Conservation (phyloP, 1,139 yeast genomes). For the Taphrina communis region DNA sequence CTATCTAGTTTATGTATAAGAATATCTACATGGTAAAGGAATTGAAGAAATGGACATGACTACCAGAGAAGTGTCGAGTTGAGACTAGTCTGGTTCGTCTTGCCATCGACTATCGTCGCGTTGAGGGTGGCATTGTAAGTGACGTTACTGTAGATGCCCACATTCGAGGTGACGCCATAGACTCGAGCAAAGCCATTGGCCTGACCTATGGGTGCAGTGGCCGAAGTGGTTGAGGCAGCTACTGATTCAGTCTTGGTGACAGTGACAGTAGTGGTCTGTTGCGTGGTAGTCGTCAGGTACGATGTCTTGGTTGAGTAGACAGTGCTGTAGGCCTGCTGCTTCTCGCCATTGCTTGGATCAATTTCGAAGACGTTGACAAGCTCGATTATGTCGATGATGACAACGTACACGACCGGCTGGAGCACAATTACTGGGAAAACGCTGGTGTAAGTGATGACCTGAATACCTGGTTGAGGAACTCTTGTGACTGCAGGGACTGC, state of each 20-base stretch:
- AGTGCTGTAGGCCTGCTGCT: slow-evolving; percentile 26
- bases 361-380: slow-evolving; percentile 25
- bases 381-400: slow-evolving; percentile 24
- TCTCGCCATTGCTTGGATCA: slow-evolving; percentile 27
- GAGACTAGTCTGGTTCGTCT: neutral
- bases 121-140: neutral
- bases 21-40: neutral
- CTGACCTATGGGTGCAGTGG: neutral
- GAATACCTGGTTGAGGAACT: slow-evolving; percentile 3
- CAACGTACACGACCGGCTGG: slow-evolving; percentile 30
- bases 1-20: slow-evolving; percentile 10
- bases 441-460: neutral
- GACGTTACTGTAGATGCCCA: neutral
- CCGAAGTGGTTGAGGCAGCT: slow-evolving; percentile 9
- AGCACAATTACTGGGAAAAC: slow-evolving; percentile 27
- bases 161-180: neutral
- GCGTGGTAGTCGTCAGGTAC: slow-evolving; percentile 24
- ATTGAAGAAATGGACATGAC: neutral
- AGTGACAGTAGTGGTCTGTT: slow-evolving; percentile 27
- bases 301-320: slow-evolving; percentile 30
- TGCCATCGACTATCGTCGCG: neutral
- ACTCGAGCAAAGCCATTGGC: slow-evolving; percentile 2
- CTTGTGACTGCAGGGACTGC: neutral
- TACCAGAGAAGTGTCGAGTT: slow-evolving; percentile 10
- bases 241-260: slow-evolving; percentile 9